Percentiles rank a stretch among this genome's conserved stretches.
phyloP scores from a whole-genome alignment of 495 filamentous ascomycete genomes.

The Tetracladium marchalianum region DNA sequence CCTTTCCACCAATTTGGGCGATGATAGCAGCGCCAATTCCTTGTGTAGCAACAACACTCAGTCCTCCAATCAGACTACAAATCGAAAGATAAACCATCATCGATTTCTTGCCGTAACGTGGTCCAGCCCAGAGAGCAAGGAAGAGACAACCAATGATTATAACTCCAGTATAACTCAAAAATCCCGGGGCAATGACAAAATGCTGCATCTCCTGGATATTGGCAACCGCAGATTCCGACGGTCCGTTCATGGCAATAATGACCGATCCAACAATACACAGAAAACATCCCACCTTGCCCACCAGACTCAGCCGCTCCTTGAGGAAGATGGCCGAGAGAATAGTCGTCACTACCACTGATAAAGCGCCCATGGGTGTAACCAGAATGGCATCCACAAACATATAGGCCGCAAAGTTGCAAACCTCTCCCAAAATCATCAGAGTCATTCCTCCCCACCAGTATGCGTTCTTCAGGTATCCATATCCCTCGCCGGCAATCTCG shows the following conservation, averaged over 20 bases:
- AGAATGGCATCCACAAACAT: conserved; percentile 95
- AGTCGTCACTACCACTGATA: conserved; percentile 90
- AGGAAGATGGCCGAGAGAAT: conserved; percentile 92
- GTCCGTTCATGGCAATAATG: conserved; percentile 90
- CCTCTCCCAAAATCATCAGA: conserved; percentile 92
- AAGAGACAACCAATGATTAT: conserved; percentile 64
- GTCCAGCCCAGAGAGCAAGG: conserved; percentile 74
- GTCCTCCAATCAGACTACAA: conserved; percentile 86
- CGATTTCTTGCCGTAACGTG: conserved; percentile 87
- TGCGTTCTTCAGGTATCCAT: conserved; percentile 92
- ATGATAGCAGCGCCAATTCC: conserved; percentile 88
- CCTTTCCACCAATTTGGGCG: conserved; percentile 63
- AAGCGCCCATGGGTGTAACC: conserved; percentile 89
- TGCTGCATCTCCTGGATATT: conserved; percentile 89
- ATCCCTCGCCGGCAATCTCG: conserved; percentile 85
- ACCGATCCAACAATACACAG: conserved; percentile 89
- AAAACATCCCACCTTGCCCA: conserved; percentile 94
- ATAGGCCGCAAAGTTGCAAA: conserved; percentile 97
- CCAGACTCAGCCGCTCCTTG: conserved; percentile 89
- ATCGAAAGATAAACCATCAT: conserved; percentile 97
- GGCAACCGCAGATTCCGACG: conserved; percentile 69
- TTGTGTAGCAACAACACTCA: conserved; percentile 93
- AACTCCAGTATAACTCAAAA: conserved; percentile 76
- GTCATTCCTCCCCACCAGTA: conserved; percentile 98
- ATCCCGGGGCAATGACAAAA: conserved; percentile 81